Evolutionary conservation across 1,284 basidiomycete genomes (phyloP).

Genomic region (Leccinum pallidistipes): DNA sequence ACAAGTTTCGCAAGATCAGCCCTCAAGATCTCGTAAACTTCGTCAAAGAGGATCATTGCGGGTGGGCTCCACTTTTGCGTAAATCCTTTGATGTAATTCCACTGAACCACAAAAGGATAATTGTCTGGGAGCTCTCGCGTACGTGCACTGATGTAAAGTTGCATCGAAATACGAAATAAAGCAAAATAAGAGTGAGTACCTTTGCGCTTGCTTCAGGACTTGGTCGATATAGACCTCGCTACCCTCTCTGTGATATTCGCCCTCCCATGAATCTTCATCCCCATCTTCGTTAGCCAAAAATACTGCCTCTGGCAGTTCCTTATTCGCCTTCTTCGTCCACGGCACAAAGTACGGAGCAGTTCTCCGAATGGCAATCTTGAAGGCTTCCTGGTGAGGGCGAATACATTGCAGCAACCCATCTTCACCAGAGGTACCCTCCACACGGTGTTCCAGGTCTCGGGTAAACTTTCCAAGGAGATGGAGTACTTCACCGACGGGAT

Average conservation of each 20-base stretch:
- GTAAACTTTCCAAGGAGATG: slow-evolving; percentile 47
- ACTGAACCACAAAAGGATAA: slow-evolving; percentile 62
- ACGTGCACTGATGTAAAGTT: slow-evolving; percentile 46
- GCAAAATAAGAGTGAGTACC: slow-evolving; percentile 34
- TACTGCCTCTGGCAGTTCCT: slow-evolving; percentile 15
- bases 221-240: slow-evolving; percentile 54
- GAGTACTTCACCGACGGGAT: slow-evolving; percentile 57
- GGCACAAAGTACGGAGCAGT: slow-evolving; percentile 55
- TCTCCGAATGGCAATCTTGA: slow-evolving; percentile 45
- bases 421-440: slow-evolving; percentile 51
- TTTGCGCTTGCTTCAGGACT: slow-evolving; percentile 47
- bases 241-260: slow-evolving; percentile 12
- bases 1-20: slow-evolving; percentile 45
- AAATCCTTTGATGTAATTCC: slow-evolving; percentile 46
- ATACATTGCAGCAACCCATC: slow-evolving; percentile 56
- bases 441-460: slow-evolving; percentile 42
- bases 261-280: slow-evolving; percentile 10
- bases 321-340: slow-evolving; percentile 16
- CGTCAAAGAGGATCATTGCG: slow-evolving; percentile 47
- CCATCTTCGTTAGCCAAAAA: slow-evolving; percentile 47
- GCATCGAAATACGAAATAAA: not conserved
- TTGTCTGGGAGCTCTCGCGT: slow-evolving; percentile 69
- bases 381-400: slow-evolving; percentile 47
- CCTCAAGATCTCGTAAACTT: slow-evolving; percentile 41
- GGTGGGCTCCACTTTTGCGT: slow-evolving; percentile 52